These are phyloP conservation scores for Amaranthus hypochondriacus DNA, from an alignment of 148 eudicot species.

Conservation along the genomic window DNA sequence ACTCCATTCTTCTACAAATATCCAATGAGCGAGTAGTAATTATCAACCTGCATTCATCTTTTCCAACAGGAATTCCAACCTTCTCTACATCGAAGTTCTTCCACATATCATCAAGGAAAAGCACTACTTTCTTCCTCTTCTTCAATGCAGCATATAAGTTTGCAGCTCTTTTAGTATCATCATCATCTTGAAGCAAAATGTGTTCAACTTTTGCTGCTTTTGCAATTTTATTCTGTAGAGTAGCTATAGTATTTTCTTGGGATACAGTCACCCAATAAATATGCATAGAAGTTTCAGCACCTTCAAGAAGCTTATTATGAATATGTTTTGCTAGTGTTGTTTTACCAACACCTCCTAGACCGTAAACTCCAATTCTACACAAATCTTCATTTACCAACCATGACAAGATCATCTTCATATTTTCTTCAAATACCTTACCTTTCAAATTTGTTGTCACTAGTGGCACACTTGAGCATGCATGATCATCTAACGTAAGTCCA, in stretches of 20 bases:
- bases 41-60: constrained; percentile 21
- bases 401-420: constrained; percentile 8
- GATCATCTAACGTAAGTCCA: constrained; percentile 14
- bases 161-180: constrained; percentile 9
- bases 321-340: constrained; percentile 16
- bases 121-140: constrained; percentile 16
- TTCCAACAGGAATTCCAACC: constrained; percentile 18
- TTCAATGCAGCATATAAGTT: constrained; percentile 2
- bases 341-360: constrained; percentile 17
- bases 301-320: constrained; percentile 14
- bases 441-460: constrained; percentile 12
- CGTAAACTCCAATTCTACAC: constrained; percentile 13
- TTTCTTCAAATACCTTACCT: constrained; percentile 9
- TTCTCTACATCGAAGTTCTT: constrained; percentile 10
- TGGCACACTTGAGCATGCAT: constrained; percentile 19
- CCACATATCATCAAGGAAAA: constrained; percentile 20
- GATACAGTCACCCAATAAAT: constrained; percentile 19
- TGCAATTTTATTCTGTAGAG: constrained; percentile 6
- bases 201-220: constrained; percentile 13
- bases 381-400: constrained; percentile 8
- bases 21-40: constrained; percentile 21
- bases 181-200: not conserved
- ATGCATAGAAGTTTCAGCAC: not conserved
- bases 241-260: not conserved
- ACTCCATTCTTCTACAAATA: constrained; percentile 16